Evolutionary conservation across 495 filamentous ascomycete genomes (phyloP).

Genomic region (Aspergillus conjunctus): DNA sequence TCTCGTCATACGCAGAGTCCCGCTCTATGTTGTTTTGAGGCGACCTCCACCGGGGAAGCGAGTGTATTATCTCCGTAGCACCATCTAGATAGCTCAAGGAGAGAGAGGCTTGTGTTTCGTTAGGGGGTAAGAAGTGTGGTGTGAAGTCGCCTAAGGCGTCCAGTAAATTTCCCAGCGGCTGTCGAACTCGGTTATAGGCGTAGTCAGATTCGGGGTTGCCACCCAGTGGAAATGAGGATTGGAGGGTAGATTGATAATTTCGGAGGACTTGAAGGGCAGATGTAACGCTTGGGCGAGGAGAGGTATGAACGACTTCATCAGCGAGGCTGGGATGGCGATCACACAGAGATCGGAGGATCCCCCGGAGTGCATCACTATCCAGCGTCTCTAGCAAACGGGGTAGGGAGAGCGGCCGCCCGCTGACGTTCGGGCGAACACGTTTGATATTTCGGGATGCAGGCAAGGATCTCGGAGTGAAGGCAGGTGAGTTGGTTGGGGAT

Average conservation of each 20-base stretch:
- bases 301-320: conserved; percentile 79
- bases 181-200: conserved; percentile 88
- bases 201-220: conserved; percentile 84
- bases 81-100: conserved; percentile 86
- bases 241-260: conserved; percentile 76
- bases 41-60: conserved; percentile 82
- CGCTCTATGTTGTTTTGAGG: conserved; percentile 88
- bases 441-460: conserved; percentile 67
- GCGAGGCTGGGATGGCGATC: conserved; percentile 77
- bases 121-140: conserved; percentile 90
- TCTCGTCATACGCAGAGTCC: conserved; percentile 92
- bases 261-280: conserved; percentile 77
- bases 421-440: conserved; percentile 65
- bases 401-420: conserved; percentile 77
- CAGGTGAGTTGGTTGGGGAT: conserved; percentile 80
- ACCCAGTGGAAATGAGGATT: conserved; percentile 84
- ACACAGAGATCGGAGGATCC: conserved; percentile 82
- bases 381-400: conserved; percentile 89
- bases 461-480: conserved; percentile 63
- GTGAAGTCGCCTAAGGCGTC: conserved; percentile 93
- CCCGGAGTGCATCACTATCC: conserved; percentile 76
- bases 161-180: conserved; percentile 75
- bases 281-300: conserved; percentile 79
- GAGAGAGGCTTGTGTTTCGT: conserved; percentile 74
- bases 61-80: conserved; percentile 86